These are phyloP conservation scores for Dipodascus geniculatus DNA, from an alignment of 805 yeast species.

Conservation along the genomic window DNA sequence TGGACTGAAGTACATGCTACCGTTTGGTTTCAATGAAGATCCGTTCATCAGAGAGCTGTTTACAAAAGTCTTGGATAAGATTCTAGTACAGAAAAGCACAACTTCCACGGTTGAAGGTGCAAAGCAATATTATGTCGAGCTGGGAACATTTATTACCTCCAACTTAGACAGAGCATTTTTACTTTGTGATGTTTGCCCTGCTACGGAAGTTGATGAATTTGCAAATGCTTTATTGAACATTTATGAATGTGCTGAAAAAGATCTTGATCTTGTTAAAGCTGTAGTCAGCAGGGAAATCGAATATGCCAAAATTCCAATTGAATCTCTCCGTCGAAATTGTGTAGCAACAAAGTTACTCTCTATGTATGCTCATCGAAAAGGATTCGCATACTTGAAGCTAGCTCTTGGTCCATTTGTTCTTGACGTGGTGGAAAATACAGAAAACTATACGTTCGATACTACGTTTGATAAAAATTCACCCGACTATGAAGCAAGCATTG, in stretches of 20 bases:
- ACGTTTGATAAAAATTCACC: slow-evolving; percentile 11
- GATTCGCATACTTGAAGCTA: slow-evolving; percentile 41
- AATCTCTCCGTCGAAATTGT: slow-evolving; percentile 68
- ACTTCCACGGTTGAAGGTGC: slow-evolving; percentile 14
- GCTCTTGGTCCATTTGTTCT: slow-evolving; percentile 49
- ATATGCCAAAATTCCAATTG: slow-evolving; percentile 49
- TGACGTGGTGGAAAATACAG: slow-evolving; percentile 35
- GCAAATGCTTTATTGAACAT: slow-evolving; percentile 53
- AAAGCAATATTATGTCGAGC: slow-evolving; percentile 12
- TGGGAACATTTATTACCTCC: slow-evolving; percentile 8
- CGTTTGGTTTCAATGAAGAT: slow-evolving; percentile 67
- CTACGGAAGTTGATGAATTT: slow-evolving; percentile 56
- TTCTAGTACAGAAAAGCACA: slow-evolving; percentile 30
- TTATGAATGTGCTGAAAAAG: slow-evolving; percentile 31
- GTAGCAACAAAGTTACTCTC: slow-evolving; percentile 71
- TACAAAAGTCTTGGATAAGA: slow-evolving; percentile 64
- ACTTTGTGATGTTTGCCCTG: slow-evolving; percentile 50
- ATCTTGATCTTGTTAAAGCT: slow-evolving; percentile 34
- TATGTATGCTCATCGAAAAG: slow-evolving; percentile 59
- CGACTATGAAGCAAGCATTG: not conserved
- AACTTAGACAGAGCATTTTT: slow-evolving; percentile 35
- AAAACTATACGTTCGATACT: slow-evolving; percentile 46
- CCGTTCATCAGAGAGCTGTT: slow-evolving; percentile 56
- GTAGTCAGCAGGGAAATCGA: slow-evolving; percentile 53
- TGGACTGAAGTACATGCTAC: slow-evolving; percentile 64